These are phyloP conservation scores for Mortierella antarctica DNA, from an alignment of 192 early-diverging fungal species.

Conservation along the genomic window DNA sequence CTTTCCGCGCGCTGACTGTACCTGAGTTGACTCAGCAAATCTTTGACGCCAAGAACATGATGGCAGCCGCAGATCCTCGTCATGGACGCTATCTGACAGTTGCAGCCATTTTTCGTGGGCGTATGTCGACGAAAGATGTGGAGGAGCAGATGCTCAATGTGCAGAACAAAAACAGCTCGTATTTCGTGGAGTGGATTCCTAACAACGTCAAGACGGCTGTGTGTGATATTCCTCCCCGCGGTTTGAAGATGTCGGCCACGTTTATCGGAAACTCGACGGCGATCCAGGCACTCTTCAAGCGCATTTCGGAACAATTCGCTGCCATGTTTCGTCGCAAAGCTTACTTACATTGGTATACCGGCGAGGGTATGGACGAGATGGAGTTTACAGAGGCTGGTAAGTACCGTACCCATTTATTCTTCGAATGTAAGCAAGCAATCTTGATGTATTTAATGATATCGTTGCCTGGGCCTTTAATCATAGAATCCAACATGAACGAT, in stretches of 20 bases:
- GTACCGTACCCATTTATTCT: constrained; percentile 14
- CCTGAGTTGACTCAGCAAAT: constrained; percentile 89
- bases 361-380: constrained; percentile 97
- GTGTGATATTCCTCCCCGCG: constrained; percentile 90
- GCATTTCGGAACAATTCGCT: constrained; percentile 90
- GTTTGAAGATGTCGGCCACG: constrained; percentile 91
- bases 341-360: constrained; percentile 97
- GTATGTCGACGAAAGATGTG: constrained; percentile 96
- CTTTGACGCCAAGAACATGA: constrained; percentile 99
- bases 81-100: constrained; percentile 89
- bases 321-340: constrained; percentile 94
- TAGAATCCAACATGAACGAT: constrained; percentile 97
- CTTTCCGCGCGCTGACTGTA: constrained; percentile 81
- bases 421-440: not conserved
- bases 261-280: constrained; percentile 95
- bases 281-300: constrained; percentile 94
- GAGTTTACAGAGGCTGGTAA: constrained; percentile 91
- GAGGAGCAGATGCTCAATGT: constrained; percentile 98
- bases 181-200: constrained; percentile 99
- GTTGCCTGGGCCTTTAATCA: not conserved
- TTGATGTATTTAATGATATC: constrained; percentile 1
- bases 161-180: constrained; percentile 95
- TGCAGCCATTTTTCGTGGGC: constrained; percentile 96
- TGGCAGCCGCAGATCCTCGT: constrained; percentile 98
- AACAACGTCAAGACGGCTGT: constrained; percentile 95